phyloP scores from a whole-genome alignment of 2,329 filamentous ascomycete species.

The Aspergillus ochraceus region DNA sequence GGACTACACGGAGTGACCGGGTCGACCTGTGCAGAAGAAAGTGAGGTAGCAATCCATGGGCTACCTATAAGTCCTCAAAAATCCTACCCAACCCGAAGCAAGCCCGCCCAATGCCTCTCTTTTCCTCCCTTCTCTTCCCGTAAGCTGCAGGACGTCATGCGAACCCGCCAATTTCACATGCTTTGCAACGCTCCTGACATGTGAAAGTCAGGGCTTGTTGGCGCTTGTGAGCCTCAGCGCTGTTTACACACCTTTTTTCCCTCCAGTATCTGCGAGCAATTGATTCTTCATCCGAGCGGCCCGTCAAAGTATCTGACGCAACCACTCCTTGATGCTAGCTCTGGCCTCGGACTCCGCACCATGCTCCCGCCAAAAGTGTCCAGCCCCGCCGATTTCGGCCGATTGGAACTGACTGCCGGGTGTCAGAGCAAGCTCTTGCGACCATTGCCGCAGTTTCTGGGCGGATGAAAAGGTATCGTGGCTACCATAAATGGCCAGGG shows the following conservation, averaged over 20 bases:
- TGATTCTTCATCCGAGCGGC: not conserved
- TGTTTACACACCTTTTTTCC: no score
- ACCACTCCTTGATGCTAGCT: slow-evolving; percentile 43
- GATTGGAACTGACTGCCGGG: slow-evolving; percentile 50
- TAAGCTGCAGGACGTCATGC: not conserved
- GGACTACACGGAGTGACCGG: no score
- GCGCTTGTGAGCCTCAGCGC: no score
- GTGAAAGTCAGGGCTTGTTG: not conserved
- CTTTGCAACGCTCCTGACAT: not conserved
- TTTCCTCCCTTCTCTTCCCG: not conserved
- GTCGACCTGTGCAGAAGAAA: no score
- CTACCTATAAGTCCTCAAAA: not conserved
- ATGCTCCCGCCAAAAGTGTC: slow-evolving; percentile 65
- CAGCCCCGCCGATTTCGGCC: slow-evolving; percentile 54
- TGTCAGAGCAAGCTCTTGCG: slow-evolving; percentile 49
- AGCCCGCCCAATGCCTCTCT: not conserved
- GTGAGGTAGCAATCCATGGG: no score
- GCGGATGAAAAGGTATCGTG: slow-evolving; percentile 71
- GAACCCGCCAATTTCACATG: not conserved
- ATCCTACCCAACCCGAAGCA: not conserved
- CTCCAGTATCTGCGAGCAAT: not conserved
- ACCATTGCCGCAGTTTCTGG: slow-evolving; percentile 68
- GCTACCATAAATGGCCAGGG: slow-evolving; percentile 72
- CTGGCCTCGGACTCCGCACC: slow-evolving; percentile 47
- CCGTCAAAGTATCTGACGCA: slow-evolving; percentile 21